Percentiles rank a stretch among this genome's conserved stretches.
Evolutionary conservation across 2,329 filamentous ascomycete genomes (phyloP).

Genomic region (Pestalotiopsis sp.): DNA sequence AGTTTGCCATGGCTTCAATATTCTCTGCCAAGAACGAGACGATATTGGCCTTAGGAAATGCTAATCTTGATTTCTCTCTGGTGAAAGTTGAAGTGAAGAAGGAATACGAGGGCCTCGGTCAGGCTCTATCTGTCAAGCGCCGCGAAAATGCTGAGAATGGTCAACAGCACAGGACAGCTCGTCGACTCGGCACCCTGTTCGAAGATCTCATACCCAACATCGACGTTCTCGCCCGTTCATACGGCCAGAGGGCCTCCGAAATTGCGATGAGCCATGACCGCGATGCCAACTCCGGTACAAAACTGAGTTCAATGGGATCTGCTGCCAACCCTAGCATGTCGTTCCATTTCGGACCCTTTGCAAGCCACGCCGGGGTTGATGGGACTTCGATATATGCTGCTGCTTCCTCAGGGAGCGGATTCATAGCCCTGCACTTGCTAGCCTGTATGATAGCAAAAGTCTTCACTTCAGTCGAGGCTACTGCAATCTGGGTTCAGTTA

Average conservation of each 20-base stretch:
- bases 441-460: slow-evolving; percentile 33
- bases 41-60: neutral
- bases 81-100: neutral
- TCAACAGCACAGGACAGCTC: neutral
- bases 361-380: slow-evolving; percentile 26
- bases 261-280: neutral
- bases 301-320: too few relatives aligned
- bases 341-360: slow-evolving; percentile 21
- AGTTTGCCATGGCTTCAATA: neutral
- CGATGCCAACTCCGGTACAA: neutral
- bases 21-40: neutral
- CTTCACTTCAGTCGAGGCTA: slow-evolving; percentile 26
- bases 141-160: neutral
- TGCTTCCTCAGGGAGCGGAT: slow-evolving; percentile 22
- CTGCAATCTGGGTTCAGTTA: slow-evolving; percentile 33
- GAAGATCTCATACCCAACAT: neutral
- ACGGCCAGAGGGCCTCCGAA: neutral
- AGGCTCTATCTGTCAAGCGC: neutral
- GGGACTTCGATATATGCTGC: slow-evolving; percentile 19
- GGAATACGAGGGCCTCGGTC: neutral
- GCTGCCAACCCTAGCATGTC: too few relatives aligned
- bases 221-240: neutral
- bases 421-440: slow-evolving; percentile 33
- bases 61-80: neutral
- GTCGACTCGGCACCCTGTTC: neutral